These are phyloP conservation scores for Waltiozyma sp. DNA, from an alignment of 1,139 yeast species.

Conservation along the genomic window DNA sequence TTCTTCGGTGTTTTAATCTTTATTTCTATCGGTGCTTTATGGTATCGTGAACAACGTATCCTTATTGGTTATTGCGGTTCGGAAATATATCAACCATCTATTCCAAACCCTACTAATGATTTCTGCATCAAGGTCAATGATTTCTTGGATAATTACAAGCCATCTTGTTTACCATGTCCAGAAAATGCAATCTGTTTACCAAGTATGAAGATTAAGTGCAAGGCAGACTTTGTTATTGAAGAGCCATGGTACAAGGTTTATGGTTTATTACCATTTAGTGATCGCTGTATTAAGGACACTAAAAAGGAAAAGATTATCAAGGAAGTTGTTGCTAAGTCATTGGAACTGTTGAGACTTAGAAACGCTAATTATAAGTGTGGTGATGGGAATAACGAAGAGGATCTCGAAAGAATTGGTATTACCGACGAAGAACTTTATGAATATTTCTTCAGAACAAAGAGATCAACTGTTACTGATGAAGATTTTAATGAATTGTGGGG, in stretches of 20 bases:
- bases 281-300: constrained; percentile 67
- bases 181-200: constrained; percentile 67
- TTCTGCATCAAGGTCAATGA: constrained; percentile 10
- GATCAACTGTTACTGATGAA: constrained; percentile 46
- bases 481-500: constrained; percentile 81
- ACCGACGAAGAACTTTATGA: constrained; percentile 44
- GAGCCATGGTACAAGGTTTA: constrained; percentile 46
- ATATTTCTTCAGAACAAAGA: constrained; percentile 42
- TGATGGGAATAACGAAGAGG: constrained; percentile 29
- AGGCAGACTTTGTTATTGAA: constrained; percentile 49
- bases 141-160: constrained; percentile 27
- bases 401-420: constrained; percentile 32
- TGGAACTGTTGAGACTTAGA: constrained; percentile 54
- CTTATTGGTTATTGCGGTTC: constrained; percentile 61
- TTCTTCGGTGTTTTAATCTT: constrained; percentile 11
- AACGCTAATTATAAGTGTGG: constrained; percentile 69
- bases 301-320: constrained; percentile 59
- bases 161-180: constrained; percentile 72
- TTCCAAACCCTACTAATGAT: constrained; percentile 15
- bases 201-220: constrained; percentile 50
- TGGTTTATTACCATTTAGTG: constrained; percentile 49
- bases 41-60: constrained; percentile 54
- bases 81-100: constrained; percentile 30
- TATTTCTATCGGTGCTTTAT: constrained; percentile 28
- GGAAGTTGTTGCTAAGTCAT: constrained; percentile 56